phyloP scores from a whole-genome alignment of 2,329 filamentous ascomycete species.

The Pestalotiopsis sp. region DNA sequence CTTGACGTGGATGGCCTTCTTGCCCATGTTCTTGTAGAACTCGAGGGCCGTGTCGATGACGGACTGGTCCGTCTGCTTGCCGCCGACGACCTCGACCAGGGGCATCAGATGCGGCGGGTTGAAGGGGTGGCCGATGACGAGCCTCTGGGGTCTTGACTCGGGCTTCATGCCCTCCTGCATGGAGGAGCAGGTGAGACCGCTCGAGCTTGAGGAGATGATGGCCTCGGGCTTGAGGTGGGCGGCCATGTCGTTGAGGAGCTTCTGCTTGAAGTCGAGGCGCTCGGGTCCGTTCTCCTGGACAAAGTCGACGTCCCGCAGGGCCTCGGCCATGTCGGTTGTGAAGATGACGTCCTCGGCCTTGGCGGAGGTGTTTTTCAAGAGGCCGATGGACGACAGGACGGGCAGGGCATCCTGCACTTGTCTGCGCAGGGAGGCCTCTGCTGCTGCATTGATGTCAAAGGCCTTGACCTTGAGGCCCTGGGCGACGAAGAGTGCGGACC shows the following conservation, averaged over 20 bases:
- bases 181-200: constrained; percentile 36
- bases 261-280: constrained; percentile 38
- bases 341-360: constrained; percentile 17
- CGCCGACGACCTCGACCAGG: constrained; percentile 47
- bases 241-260: constrained; percentile 37
- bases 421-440: constrained; percentile 12
- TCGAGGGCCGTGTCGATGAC: constrained; percentile 30
- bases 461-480: constrained; percentile 15
- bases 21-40: constrained; percentile 43
- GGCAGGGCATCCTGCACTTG: constrained; percentile 14
- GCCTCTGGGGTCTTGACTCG: constrained; percentile 28
- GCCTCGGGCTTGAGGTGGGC: constrained; percentile 28
- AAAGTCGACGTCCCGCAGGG: constrained; percentile 18
- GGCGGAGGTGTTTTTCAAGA: constrained; percentile 16
- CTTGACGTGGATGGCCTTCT: constrained; percentile 40
- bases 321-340: constrained; percentile 16
- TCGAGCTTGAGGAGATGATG: constrained; percentile 42
- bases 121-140: constrained; percentile 48
- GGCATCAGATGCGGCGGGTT: constrained; percentile 52
- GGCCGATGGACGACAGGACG: constrained; percentile 14
- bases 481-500: constrained; percentile 16
- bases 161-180: constrained; percentile 28
- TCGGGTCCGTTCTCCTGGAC: constrained; percentile 39
- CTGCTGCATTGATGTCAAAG: constrained; percentile 17
- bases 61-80: constrained; percentile 28